These are phyloP conservation scores for Lactarius vividus DNA, from an alignment of 768 basidiomycete genomes.

Conservation along the genomic window DNA sequence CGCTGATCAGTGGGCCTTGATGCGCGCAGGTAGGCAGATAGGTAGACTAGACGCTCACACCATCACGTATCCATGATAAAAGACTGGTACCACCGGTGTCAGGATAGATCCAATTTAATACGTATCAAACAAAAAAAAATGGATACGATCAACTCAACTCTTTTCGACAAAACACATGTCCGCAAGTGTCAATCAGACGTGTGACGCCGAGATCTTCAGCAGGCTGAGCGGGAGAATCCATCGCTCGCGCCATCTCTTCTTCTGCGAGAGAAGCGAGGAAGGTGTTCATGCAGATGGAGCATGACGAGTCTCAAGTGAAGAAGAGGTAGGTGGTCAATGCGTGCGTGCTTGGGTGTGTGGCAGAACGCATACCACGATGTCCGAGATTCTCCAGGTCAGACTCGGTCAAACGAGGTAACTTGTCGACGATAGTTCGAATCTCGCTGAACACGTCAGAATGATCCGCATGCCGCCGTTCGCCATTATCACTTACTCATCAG, in stretches of 20 bases:
- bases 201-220: conserved; percentile 71
- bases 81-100: conserved; percentile 7
- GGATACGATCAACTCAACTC: conserved; percentile 50
- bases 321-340: background rate
- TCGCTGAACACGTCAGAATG: conserved; percentile 30
- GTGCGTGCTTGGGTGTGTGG: background rate
- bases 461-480: background rate
- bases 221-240: conserved; percentile 78
- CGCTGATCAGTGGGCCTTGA: conserved; percentile 19
- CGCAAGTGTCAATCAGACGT: conserved; percentile 42
- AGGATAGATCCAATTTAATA: conserved; percentile 10
- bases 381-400: conserved; percentile 46
- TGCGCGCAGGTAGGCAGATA: background rate
- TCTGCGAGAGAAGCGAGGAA: conserved; percentile 68
- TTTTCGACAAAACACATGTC: conserved; percentile 76
- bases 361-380: conserved; percentile 41
- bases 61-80: conserved; percentile 26
- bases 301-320: conserved; percentile 53
- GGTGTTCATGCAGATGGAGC: conserved; percentile 73
- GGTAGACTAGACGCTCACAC: conserved; percentile 15
- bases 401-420: conserved; percentile 52
- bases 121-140: background rate
- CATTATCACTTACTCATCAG: conserved; percentile 4
- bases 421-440: conserved; percentile 41
- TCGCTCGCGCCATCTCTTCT: conserved; percentile 67